Percentiles rank a stretch among this genome's conserved stretches.
Evolutionary conservation across 2,329 filamentous ascomycete genomes (phyloP).

Genomic region (Penicillium italicum): DNA sequence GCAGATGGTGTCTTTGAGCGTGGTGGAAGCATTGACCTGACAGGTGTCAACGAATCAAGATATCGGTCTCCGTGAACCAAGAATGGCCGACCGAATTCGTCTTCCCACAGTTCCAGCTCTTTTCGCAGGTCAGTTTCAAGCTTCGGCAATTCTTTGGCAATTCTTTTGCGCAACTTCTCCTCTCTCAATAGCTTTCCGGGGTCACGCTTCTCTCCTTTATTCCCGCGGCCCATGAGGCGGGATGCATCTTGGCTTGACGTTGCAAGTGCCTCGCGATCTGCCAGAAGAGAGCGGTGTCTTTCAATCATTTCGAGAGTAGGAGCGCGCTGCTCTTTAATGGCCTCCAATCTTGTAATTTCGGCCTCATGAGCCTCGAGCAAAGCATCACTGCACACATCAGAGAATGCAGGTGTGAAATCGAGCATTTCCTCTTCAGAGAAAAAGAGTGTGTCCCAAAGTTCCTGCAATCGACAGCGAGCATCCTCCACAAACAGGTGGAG

Average conservation of each 20-base stretch:
- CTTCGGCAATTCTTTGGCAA: conserved; percentile 92
- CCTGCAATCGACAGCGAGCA: conserved; percentile 82
- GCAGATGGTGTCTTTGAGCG: conserved; percentile 47
- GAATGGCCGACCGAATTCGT: conserved; percentile 91
- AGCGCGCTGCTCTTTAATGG: conserved; percentile 78
- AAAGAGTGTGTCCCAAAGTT: conserved; percentile 90
- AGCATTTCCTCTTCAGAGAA: conserved; percentile 98
- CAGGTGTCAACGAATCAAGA: conserved; percentile 70
- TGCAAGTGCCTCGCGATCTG: conserved; percentile 82
- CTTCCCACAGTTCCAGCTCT: conserved; percentile 81
- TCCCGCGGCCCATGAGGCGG: conserved; percentile 81
- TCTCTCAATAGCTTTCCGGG: conserved; percentile 89
- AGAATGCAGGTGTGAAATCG: conserved; percentile 94
- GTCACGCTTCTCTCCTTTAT: conserved; percentile 91
- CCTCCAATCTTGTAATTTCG: conserved; percentile 78
- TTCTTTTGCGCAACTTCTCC: conserved; percentile 98
- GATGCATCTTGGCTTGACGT: conserved; percentile 93
- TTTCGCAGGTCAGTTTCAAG: conserved; percentile 78
- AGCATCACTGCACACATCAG: conserved; percentile 94
- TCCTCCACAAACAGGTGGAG: conserved; percentile 95
- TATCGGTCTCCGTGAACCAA: conserved; percentile 89
- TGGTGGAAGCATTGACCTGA: conserved; percentile 64
- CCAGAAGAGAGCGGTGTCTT: conserved; percentile 73
- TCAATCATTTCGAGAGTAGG: conserved; percentile 81
- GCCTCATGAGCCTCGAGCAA: conserved; percentile 91